phyloP scores from a whole-genome alignment of 257 asterid species.

The Nicotiana attenuata region DNA sequence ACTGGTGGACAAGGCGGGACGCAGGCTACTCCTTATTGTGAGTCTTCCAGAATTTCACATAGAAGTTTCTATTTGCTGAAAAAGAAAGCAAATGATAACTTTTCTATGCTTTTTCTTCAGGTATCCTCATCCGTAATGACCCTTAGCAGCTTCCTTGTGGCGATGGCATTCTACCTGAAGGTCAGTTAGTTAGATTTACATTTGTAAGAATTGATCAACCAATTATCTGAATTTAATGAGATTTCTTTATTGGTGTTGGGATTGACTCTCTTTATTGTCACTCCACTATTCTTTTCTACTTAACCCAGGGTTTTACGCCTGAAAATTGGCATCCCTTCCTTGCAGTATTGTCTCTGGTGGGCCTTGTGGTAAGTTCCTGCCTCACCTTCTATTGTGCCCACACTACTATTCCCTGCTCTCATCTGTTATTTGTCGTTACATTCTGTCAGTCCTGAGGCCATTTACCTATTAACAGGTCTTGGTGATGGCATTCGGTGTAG shows the following conservation, averaged over 20 bases:
- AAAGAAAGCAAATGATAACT: background rate
- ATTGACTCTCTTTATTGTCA: background rate
- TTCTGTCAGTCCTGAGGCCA: constrained; percentile 5
- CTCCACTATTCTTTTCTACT: background rate
- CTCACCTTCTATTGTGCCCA: background rate
- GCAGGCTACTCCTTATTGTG: constrained; percentile 80
- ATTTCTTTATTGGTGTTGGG: background rate
- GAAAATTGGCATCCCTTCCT: constrained; percentile 32
- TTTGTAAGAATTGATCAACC: background rate
- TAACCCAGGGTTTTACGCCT: constrained; percentile 48
- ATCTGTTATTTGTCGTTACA: background rate
- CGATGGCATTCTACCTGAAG: constrained; percentile 60
- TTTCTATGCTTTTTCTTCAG: constrained; percentile 30
- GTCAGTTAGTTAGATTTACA: constrained; percentile 24
- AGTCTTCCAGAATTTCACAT: constrained; percentile 11
- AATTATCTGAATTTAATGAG: background rate
- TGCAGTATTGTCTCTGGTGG: constrained; percentile 48
- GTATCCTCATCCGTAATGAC: constrained; percentile 57
- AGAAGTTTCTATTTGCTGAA: background rate
- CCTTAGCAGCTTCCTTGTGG: constrained; percentile 62
- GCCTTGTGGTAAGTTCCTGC: constrained; percentile 59
- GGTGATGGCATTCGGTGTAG: constrained; percentile 75
- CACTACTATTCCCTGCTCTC: background rate
- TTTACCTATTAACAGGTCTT: constrained; percentile 36
- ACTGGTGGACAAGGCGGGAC: constrained; percentile 75